phyloP scores from a whole-genome alignment of 2,329 filamentous ascomycete species.

The Penicillium vulpinum region DNA sequence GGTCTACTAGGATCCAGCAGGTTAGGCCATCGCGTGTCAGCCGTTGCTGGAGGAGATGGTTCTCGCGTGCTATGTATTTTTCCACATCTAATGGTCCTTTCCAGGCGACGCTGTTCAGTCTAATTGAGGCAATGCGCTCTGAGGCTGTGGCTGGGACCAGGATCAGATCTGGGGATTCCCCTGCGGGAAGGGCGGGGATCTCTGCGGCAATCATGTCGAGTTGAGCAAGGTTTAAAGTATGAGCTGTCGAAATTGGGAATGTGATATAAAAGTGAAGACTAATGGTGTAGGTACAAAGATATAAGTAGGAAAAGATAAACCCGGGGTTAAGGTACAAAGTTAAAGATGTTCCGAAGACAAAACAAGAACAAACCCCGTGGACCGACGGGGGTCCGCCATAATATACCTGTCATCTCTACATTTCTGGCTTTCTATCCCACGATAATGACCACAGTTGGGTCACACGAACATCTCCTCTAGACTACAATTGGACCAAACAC shows the following conservation, averaged over 20 bases:
- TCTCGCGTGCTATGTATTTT: slow-evolving; percentile 60
- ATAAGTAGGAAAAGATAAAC: background rate
- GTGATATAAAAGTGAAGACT: background rate
- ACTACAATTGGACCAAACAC: slow-evolving; percentile 2
- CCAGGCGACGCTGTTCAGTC: slow-evolving; percentile 59
- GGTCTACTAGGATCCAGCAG: slow-evolving; percentile 61
- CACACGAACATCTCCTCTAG: background rate
- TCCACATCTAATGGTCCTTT: slow-evolving; percentile 55
- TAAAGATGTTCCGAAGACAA: slow-evolving; percentile 1
- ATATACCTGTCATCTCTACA: background rate
- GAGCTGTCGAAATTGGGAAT: background rate
- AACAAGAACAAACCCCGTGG: background rate
- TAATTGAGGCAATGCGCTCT: slow-evolving; percentile 55
- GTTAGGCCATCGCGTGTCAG: slow-evolving; percentile 59
- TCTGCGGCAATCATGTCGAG: slow-evolving; percentile 39
- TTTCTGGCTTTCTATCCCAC: background rate
- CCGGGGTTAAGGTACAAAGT: slow-evolving; percentile 3
- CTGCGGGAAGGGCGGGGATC: slow-evolving; percentile 44
- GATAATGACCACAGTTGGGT: background rate
- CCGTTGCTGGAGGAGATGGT: slow-evolving; percentile 51
- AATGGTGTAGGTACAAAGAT: background rate
- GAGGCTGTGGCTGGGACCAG: slow-evolving; percentile 57
- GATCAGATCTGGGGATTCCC: slow-evolving; percentile 52
- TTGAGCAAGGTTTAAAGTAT: background rate
- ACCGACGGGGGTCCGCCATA: slow-evolving; percentile 8